phyloP scores from a whole-genome alignment of 2,329 filamentous ascomycete species.

The Colletotrichum endophyticum region DNA sequence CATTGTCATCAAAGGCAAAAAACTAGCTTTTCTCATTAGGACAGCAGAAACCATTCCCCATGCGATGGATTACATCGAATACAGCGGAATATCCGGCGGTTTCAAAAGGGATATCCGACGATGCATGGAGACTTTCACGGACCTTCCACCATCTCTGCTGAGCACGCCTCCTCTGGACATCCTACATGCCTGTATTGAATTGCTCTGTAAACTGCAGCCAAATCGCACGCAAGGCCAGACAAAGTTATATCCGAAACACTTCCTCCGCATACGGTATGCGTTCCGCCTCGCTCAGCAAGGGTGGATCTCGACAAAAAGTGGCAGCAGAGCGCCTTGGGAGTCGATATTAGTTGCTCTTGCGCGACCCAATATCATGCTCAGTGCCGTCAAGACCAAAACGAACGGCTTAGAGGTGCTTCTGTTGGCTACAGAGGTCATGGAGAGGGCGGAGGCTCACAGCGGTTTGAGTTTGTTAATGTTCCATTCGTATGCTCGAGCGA shows the following conservation, averaged over 20 bases:
- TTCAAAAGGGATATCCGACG: not conserved
- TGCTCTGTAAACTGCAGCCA: constrained; percentile 15
- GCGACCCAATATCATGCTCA: constrained; percentile 13
- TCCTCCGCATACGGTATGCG: not conserved
- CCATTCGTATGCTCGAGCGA: not conserved
- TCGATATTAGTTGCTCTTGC: constrained; percentile 1
- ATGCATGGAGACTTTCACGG: not conserved
- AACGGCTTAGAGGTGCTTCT: not conserved
- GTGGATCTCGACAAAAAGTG: not conserved
- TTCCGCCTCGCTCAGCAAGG: not conserved
- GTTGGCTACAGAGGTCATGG: constrained; percentile 1
- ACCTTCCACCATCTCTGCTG: not conserved
- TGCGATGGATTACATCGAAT: constrained; percentile 33
- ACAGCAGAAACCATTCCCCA: constrained; percentile 14
- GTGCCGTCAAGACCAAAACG: not conserved
- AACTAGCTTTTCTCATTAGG: constrained; percentile 11
- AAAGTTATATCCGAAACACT: not conserved
- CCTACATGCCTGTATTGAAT: constrained; percentile 25
- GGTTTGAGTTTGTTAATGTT: constrained; percentile 24
- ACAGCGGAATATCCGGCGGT: not conserved
- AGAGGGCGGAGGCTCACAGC: not conserved
- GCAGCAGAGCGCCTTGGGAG: constrained; percentile 8
- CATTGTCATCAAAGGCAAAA: constrained; percentile 34
- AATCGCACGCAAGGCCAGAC: not conserved
- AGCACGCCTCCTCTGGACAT: constrained; percentile 29